Conservation (phyloP, 2,329 filamentous ascomycete genomes). For the Aureobasidium mangrovei region DNA sequence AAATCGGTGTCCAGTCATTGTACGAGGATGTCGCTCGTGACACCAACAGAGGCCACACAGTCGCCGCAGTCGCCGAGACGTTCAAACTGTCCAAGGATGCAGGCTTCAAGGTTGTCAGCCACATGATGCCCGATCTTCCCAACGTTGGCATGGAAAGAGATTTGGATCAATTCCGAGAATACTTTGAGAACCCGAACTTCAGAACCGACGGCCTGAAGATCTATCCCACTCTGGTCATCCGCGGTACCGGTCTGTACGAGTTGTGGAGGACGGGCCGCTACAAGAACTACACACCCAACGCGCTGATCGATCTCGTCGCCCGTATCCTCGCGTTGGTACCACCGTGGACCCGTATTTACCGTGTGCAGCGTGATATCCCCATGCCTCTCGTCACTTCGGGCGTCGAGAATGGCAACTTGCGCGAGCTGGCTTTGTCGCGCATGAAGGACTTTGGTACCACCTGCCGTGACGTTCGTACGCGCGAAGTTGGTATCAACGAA, state of each 20-base stretch:
- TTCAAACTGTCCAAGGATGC: constrained; percentile 97
- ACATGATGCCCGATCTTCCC: constrained; percentile 99
- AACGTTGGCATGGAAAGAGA: constrained; percentile 99
- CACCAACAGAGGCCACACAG: constrained; percentile 93
- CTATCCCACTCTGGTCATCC: constrained; percentile 93
- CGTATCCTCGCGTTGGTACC: constrained; percentile 92
- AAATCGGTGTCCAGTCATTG: constrained; percentile 90
- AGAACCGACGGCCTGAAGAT: constrained; percentile 96
- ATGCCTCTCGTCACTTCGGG: constrained; percentile 99
- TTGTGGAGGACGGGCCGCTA: constrained; percentile 94
- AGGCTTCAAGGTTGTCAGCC: constrained; percentile 96
- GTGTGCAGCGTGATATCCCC: constrained; percentile 97
- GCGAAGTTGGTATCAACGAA: constrained; percentile 97
- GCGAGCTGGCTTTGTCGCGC: constrained; percentile 84
- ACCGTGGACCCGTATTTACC: constrained; percentile 97
- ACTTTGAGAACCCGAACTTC: constrained; percentile 94
- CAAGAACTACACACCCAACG: constrained; percentile 98
- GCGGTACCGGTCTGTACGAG: constrained; percentile 92
- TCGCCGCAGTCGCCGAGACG: constrained; percentile 88
- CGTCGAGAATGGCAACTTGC: constrained; percentile 93
- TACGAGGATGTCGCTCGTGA: constrained; percentile 98
- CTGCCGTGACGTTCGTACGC: constrained; percentile 89
- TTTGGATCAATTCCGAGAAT: constrained; percentile 92
- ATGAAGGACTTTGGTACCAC: constrained; percentile 99
- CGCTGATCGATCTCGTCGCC: constrained; percentile 87